Evolutionary conservation across 2,329 filamentous ascomycete species (phyloP).

Genomic region (Chaetomium sp.): DNA sequence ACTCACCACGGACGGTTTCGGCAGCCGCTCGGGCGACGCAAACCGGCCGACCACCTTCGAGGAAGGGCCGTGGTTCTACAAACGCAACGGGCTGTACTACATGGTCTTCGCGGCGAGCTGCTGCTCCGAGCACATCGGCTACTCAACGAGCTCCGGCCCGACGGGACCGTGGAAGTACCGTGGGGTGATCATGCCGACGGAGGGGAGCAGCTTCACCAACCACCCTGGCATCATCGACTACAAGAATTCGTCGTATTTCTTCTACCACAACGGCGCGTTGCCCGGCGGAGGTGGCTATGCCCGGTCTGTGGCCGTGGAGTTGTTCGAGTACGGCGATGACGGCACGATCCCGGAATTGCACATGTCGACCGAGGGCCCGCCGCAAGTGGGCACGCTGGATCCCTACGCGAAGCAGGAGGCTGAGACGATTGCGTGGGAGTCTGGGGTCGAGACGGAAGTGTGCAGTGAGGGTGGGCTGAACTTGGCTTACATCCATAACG

Average conservation of each 20-base stretch:
- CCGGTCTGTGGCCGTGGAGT: background rate
- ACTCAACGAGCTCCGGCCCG: background rate
- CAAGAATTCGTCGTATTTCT: background rate
- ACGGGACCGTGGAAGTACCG: background rate
- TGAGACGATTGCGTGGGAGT: background rate
- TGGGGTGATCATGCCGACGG: background rate
- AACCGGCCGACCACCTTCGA: background rate
- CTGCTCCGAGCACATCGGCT: background rate
- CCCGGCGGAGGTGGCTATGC: background rate
- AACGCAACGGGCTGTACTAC: background rate
- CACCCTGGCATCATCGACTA: background rate
- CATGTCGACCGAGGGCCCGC: background rate
- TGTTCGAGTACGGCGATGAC: background rate
- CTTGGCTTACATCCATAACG: background rate
- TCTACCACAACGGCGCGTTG: constrained; percentile 1
- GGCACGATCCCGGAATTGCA: background rate
- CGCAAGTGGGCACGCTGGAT: background rate
- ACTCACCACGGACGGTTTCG: background rate
- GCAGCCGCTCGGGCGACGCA: background rate
- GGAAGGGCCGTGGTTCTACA: constrained; percentile 1
- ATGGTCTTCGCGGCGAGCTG: background rate
- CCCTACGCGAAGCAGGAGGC: background rate
- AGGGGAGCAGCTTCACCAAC: constrained; percentile 2
- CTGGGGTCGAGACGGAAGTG: background rate
- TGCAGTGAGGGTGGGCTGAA: background rate